phyloP scores from a whole-genome alignment of 306 rosid genomes.

The Quercus ilex region DNA sequence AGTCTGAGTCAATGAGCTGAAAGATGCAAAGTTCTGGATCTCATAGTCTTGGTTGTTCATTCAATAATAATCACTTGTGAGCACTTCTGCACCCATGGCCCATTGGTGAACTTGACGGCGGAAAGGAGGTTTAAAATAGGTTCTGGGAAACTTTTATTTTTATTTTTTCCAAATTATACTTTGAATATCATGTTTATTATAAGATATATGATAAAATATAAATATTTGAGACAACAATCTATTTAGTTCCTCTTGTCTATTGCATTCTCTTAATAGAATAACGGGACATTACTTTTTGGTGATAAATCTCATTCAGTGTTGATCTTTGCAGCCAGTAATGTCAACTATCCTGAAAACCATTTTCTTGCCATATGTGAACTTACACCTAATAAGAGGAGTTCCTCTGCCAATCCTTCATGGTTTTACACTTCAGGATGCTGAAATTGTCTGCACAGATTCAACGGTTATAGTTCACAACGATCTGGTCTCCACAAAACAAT shows the following conservation, averaged over 20 bases:
- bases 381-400: too few relatives aligned
- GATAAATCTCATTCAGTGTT: background rate
- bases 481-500: too few relatives aligned
- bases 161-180: too few relatives aligned
- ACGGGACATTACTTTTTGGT: background rate
- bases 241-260: background rate
- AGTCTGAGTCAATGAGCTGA: too few relatives aligned
- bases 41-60: background rate
- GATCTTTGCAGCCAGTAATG: constrained; percentile 49
- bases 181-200: too few relatives aligned
- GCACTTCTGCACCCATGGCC: too few relatives aligned
- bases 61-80: background rate
- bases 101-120: too few relatives aligned
- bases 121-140: background rate
- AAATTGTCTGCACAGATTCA: too few relatives aligned
- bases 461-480: too few relatives aligned
- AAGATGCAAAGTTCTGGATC: background rate
- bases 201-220: background rate
- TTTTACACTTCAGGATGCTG: too few relatives aligned
- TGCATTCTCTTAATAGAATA: background rate
- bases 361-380: too few relatives aligned
- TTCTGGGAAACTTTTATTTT: background rate
- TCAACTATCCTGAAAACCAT: background rate
- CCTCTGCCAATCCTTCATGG: too few relatives aligned
- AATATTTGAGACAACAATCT: background rate